Conservation (phyloP, 2,329 filamentous ascomycete species). For the Trichoderma cornu-damae region DNA sequence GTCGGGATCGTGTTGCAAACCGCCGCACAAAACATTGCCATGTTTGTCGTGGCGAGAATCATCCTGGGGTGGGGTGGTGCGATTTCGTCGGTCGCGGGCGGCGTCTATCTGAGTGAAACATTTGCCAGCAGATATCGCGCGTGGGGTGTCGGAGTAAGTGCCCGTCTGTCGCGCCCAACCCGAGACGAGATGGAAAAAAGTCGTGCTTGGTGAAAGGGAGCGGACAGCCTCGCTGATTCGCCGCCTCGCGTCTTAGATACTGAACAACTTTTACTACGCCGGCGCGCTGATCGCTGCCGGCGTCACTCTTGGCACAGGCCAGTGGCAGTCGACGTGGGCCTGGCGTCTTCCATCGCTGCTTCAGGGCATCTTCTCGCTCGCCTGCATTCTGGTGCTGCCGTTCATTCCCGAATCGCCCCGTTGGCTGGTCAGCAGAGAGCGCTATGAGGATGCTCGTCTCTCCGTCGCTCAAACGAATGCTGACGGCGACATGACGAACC, state of each 20-base stretch:
- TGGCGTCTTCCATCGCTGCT: conserved; percentile 27
- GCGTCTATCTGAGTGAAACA: conserved; percentile 46
- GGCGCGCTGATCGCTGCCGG: conserved; percentile 44
- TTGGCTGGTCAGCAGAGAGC: conserved; percentile 26
- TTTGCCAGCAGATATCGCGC: conserved; percentile 32
- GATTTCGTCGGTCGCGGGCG: conserved; percentile 34
- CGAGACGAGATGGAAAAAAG: too few relatives aligned
- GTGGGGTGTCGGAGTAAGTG: conserved; percentile 20
- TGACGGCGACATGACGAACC: conserved; percentile 31
- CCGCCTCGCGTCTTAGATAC: conserved; percentile 8
- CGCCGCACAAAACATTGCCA: conserved; percentile 34
- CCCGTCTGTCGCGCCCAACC: too few relatives aligned
- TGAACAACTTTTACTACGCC: conserved; percentile 32
- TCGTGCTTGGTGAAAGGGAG: too few relatives aligned
- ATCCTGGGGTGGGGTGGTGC: conserved; percentile 49
- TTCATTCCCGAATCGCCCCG: conserved; percentile 35
- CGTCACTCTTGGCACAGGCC: conserved; percentile 36
- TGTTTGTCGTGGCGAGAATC: conserved; percentile 51
- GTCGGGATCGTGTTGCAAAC: conserved; percentile 38
- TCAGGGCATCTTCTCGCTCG: conserved; percentile 22
- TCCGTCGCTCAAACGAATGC: conserved; percentile 37
- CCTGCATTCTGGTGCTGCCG: conserved; percentile 27
- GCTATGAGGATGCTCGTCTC: conserved; percentile 33
- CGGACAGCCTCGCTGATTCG: neutral
- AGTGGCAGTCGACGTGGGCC: conserved; percentile 29